phyloP scores from a whole-genome alignment of 169 alveolate species.

The Plasmodium vivax region DNA sequence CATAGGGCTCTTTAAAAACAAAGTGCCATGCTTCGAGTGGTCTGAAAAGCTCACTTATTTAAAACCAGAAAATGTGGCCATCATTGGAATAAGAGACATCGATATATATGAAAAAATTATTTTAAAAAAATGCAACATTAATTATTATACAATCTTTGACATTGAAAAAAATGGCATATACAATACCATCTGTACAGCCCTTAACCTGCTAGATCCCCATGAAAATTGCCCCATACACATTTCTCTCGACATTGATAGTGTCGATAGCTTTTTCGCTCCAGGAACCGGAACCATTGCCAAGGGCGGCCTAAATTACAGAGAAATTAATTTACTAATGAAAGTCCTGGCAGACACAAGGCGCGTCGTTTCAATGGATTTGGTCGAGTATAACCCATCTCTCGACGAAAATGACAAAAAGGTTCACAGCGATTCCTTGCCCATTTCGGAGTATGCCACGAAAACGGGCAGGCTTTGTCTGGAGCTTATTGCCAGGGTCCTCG shows the following conservation, averaged over 20 bases:
- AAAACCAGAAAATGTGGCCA: slow-evolving; percentile 67
- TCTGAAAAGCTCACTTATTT: slow-evolving; percentile 28
- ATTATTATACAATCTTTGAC: slow-evolving; percentile 74
- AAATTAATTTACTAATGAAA: slow-evolving; percentile 71
- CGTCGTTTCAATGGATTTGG: slow-evolving; percentile 59
- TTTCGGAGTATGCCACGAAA: slow-evolving; percentile 42
- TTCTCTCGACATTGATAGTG: slow-evolving; percentile 76
- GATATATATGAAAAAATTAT: slow-evolving; percentile 75
- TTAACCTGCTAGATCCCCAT: slow-evolving; percentile 74
- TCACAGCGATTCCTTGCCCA: slow-evolving; percentile 55
- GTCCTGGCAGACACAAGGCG: slow-evolving; percentile 74
- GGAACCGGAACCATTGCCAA: slow-evolving; percentile 79
- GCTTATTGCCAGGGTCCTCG: slow-evolving; percentile 58
- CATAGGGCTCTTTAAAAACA: slow-evolving; percentile 76
- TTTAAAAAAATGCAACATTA: slow-evolving; percentile 53
- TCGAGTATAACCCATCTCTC: slow-evolving; percentile 46
- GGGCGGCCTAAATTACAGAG: slow-evolving; percentile 79
- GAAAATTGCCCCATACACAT: slow-evolving; percentile 67
- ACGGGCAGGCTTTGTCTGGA: slow-evolving; percentile 58
- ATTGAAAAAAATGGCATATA: slow-evolving; percentile 76
- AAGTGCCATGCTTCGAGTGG: slow-evolving; percentile 77
- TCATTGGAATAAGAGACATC: slow-evolving; percentile 78
- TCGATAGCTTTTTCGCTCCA: slow-evolving; percentile 73
- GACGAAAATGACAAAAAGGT: slow-evolving; percentile 40
- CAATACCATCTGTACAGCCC: slow-evolving; percentile 64